These are phyloP conservation scores for Mariannaea sp. DNA, from an alignment of 2,329 filamentous ascomycete genomes.

Conservation along the genomic window DNA sequence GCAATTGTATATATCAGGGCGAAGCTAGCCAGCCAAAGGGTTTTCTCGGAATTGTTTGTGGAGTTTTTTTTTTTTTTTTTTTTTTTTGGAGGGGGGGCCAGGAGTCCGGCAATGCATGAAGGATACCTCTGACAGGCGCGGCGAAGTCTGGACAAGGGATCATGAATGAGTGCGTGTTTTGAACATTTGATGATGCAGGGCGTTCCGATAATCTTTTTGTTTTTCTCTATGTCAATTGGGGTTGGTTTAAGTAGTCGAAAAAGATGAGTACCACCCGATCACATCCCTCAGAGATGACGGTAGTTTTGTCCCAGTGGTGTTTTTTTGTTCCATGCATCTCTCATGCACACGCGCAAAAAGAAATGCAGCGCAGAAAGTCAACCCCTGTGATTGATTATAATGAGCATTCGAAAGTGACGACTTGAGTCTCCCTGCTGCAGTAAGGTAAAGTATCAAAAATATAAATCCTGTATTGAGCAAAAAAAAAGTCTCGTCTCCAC, in stretches of 20 bases:
- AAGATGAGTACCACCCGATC: too few relatives aligned
- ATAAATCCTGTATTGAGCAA: neutral
- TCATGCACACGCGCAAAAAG: too few relatives aligned
- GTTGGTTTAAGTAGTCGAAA: too few relatives aligned
- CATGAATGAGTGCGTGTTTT: slow-evolving; percentile 14
- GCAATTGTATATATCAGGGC: slow-evolving; percentile 18
- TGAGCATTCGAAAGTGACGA: too few relatives aligned
- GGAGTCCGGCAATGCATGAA: slow-evolving; percentile 16
- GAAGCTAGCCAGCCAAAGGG: slow-evolving; percentile 3
- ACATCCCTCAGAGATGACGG: too few relatives aligned
- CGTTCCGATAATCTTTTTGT: slow-evolving; percentile 8
- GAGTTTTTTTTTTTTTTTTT: slow-evolving; percentile 10
- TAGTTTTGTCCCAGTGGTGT: too few relatives aligned
- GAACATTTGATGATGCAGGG: slow-evolving; percentile 8
- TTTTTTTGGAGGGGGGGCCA: too few relatives aligned
- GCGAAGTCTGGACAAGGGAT: slow-evolving; percentile 2
- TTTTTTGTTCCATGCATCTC: too few relatives aligned
- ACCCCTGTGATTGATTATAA: too few relatives aligned
- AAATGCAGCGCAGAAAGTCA: too few relatives aligned
- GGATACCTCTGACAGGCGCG: slow-evolving; percentile 1
- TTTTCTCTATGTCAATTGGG: neutral
- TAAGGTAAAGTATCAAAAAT: neutral
- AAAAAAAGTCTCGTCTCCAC: slow-evolving; percentile 4
- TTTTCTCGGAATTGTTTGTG: slow-evolving; percentile 12
- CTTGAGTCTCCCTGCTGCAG: too few relatives aligned